Conservation (phyloP, 2,329 filamentous ascomycete species). For the Leptographium wingfieldii region DNA sequence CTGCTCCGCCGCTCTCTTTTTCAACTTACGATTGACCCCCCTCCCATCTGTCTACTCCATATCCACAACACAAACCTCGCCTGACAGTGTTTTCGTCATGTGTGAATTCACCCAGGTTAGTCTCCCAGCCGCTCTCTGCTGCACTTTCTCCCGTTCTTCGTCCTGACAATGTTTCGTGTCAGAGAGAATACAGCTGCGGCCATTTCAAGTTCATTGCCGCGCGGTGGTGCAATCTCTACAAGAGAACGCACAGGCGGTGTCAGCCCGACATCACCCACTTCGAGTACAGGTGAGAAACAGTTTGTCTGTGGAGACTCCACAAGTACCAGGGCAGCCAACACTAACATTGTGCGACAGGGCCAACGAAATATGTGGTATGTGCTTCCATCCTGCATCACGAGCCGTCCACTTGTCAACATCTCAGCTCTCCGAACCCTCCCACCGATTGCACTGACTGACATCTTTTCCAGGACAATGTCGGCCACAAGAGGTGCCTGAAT, state of each 20-base stretch:
- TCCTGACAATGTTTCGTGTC: background rate
- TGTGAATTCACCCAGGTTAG: constrained; percentile 38
- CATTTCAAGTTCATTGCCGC: constrained; percentile 24
- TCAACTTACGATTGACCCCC: background rate
- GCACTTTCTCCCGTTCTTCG: background rate
- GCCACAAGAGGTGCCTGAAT: constrained; percentile 21
- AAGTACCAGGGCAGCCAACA: background rate
- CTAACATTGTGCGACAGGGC: constrained; percentile 5
- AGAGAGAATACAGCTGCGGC: constrained; percentile 21
- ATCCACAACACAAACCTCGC: constrained; percentile 4
- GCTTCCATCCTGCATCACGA: background rate
- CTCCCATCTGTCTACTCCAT: background rate
- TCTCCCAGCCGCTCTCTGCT: background rate
- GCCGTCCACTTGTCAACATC: background rate
- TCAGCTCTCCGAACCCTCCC: background rate
- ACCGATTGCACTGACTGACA: background rate
- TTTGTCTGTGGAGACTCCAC: background rate
- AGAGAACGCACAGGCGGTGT: constrained; percentile 20
- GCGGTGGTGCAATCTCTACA: constrained; percentile 22
- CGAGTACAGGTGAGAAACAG: constrained; percentile 17
- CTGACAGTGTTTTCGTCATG: constrained; percentile 19
- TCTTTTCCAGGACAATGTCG: constrained; percentile 23
- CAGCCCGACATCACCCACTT: constrained; percentile 22
- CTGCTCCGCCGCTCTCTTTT: background rate
- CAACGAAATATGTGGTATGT: constrained; percentile 20